Evolutionary conservation across 2,329 filamentous ascomycete genomes (phyloP).

Genomic region (Xylaria arbuscula): DNA sequence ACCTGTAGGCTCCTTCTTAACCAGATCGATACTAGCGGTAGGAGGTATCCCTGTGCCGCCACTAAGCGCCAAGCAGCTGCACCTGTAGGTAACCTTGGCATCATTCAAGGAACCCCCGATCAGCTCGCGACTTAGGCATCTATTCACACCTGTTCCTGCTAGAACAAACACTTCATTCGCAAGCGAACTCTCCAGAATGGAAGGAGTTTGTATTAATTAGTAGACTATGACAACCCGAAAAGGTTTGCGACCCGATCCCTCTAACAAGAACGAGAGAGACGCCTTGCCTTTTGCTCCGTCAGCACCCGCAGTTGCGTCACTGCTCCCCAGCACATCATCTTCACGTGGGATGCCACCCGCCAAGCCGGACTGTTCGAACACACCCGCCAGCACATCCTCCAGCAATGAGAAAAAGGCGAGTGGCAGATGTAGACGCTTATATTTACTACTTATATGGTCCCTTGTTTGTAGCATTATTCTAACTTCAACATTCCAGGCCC

Average conservation of each 20-base stretch:
- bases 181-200: conserved; percentile 14
- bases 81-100: conserved; percentile 5
- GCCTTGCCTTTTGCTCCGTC: conserved; percentile 37
- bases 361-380: conserved; percentile 37
- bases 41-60: background rate
- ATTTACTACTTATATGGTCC: background rate
- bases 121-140: conserved; percentile 4
- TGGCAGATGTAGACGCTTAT: conserved; percentile 9
- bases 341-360: conserved; percentile 41
- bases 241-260: conserved; percentile 53
- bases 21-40: background rate
- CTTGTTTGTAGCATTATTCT: conserved; percentile 30
- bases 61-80: background rate
- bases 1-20: background rate
- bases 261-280: conserved; percentile 42
- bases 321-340: conserved; percentile 30
- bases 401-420: conserved; percentile 41
- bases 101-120: conserved; percentile 16
- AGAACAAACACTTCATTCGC: conserved; percentile 10
- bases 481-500: conserved; percentile 53
- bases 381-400: conserved; percentile 34
- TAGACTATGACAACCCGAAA: conserved; percentile 56
- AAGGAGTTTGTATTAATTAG: conserved; percentile 15
- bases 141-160: conserved; percentile 2
- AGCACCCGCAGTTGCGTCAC: conserved; percentile 45